phyloP scores from a whole-genome alignment of 106 monocot species.

The Acanthochlamys bracteata region DNA sequence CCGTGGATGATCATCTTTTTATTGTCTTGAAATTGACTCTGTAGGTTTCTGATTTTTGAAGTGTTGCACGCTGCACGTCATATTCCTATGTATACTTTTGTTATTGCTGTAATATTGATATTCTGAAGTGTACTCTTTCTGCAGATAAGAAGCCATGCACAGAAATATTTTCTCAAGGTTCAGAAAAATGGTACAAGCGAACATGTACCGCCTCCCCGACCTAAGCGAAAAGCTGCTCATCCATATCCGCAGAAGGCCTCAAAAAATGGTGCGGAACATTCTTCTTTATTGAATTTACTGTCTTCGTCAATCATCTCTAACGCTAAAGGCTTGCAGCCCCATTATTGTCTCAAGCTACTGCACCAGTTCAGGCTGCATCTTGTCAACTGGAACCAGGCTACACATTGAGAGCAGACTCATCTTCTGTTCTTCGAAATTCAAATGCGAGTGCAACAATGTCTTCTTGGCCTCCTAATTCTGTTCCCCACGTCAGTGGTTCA shows the following conservation, averaged over 20 bases:
- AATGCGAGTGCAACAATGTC: constrained; percentile 33
- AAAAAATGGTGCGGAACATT: constrained; percentile 57
- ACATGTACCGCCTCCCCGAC: constrained; percentile 96
- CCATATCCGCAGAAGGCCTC: constrained; percentile 95
- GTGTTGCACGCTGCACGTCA: no score
- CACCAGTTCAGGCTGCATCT: constrained; percentile 40
- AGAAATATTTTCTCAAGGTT: constrained; percentile 97
- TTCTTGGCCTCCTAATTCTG: constrained; percentile 54
- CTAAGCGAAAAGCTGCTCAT: constrained; percentile 96
- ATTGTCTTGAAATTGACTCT: no score
- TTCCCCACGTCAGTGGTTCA: constrained; percentile 33
- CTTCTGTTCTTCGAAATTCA: constrained; percentile 49
- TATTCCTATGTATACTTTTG: no score
- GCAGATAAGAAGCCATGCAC: constrained; percentile 97
- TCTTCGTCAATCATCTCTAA: background rate
- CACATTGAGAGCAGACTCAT: constrained; percentile 37
- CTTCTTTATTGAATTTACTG: background rate
- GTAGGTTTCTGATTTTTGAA: no score
- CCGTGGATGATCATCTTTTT: no score
- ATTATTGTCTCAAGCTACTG: constrained; percentile 29
- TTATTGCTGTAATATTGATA: no score
- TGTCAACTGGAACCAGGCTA: constrained; percentile 42
- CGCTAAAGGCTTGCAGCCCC: constrained; percentile 24
- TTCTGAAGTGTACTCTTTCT: background rate
- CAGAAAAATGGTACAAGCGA: constrained; percentile 93